Conservation (phyloP, 1,139 yeast species). For the Candida albicans region DNA sequence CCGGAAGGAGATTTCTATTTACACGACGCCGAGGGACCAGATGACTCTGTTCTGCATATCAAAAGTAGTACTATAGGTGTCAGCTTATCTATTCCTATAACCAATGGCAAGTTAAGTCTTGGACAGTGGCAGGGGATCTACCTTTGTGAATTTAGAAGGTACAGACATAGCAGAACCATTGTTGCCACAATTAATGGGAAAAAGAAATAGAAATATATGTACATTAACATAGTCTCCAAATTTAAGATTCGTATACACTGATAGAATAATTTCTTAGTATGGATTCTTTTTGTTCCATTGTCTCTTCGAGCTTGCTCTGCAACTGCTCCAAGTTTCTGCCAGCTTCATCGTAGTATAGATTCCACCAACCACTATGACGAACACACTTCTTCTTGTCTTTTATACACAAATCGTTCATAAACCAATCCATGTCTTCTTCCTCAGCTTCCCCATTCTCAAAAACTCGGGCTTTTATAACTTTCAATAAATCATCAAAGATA, state of each 20-base stretch:
- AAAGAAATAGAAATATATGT: conserved; percentile 21
- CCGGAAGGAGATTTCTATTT: conserved; percentile 68
- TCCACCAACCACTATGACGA: conserved; percentile 69
- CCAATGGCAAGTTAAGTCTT: conserved; percentile 62
- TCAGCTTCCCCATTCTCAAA: conserved; percentile 7
- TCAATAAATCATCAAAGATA: conserved; percentile 14
- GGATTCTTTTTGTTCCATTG: conserved; percentile 23
- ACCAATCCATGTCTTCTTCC: conserved; percentile 22
- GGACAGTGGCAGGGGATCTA: conserved; percentile 90
- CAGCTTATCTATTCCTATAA: conserved; percentile 64
- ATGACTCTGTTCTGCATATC: conserved; percentile 83
- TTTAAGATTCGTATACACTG: conserved; percentile 28
- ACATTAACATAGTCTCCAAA: neutral
- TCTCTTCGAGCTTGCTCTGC: conserved; percentile 19
- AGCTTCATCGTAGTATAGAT: conserved; percentile 49
- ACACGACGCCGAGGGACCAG: conserved; percentile 76
- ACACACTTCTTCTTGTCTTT: conserved; percentile 66
- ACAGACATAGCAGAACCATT: conserved; percentile 60
- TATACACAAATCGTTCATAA: conserved; percentile 43
- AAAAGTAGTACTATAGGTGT: conserved; percentile 68
- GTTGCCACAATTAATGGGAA: conserved; percentile 75
- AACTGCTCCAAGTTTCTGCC: conserved; percentile 32
- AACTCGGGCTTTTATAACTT: conserved; percentile 3
- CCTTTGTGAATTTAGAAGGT: conserved; percentile 68
- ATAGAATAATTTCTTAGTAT: conserved; percentile 38